These are phyloP conservation scores for Globisporangium rhizosaccharum DNA, from an alignment of 352 stramenopile genomes.

Conservation along the genomic window DNA sequence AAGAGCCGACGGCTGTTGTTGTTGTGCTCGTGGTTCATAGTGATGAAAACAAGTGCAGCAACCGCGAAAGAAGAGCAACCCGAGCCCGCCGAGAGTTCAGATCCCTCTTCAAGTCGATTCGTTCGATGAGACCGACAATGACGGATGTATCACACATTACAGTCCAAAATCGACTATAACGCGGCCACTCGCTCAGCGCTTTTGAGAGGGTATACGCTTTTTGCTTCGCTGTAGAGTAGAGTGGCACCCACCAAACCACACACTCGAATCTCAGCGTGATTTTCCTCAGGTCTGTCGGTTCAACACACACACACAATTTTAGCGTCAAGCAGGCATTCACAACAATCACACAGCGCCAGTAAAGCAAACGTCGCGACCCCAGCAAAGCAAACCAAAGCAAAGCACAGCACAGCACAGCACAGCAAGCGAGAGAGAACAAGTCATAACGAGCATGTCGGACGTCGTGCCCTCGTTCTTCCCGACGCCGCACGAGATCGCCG, in stretches of 20 bases:
- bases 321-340: neutral
- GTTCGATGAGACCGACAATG: too few species aligned
- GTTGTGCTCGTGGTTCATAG: too few species aligned
- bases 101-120: too few species aligned
- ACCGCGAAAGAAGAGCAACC: too few species aligned
- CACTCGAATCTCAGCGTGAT: neutral
- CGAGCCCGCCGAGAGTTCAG: too few species aligned
- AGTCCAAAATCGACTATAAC: too few species aligned
- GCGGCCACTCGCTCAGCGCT: too few species aligned
- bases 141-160: too few species aligned
- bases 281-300: neutral
- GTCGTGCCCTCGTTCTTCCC: conserved; percentile 74
- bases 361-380: neutral
- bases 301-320: neutral
- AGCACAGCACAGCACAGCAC: neutral
- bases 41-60: too few species aligned
- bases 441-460: conserved; percentile 39
- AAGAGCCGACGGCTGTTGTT: too few species aligned
- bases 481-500: conserved; percentile 72
- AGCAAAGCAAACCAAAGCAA: neutral
- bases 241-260: neutral
- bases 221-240: neutral
- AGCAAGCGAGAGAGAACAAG: neutral
- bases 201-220: neutral
- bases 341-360: neutral